phyloP scores from a whole-genome alignment of 768 basidiomycete genomes.

The Mycena metata region DNA sequence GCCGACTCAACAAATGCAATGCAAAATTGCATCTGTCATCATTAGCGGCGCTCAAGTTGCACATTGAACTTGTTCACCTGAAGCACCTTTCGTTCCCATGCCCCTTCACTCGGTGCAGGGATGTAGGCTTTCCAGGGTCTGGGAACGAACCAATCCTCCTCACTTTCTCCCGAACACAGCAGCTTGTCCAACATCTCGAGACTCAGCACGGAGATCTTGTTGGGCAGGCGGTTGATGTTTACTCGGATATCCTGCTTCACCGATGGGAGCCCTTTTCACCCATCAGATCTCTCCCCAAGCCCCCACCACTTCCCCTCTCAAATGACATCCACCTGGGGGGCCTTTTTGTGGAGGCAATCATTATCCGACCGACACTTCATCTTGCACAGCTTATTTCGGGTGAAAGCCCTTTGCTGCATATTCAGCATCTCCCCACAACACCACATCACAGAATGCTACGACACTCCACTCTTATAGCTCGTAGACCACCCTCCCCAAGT shows the following conservation, averaged over 20 bases:
- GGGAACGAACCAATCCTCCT: not conserved
- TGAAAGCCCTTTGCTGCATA: not conserved
- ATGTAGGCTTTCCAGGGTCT: not conserved
- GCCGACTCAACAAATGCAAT: constrained; percentile 19
- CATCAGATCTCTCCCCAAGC: not conserved
- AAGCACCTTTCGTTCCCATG: constrained; percentile 23
- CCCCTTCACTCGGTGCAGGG: constrained; percentile 14
- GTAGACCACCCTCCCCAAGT: not conserved
- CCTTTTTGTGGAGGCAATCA: constrained; percentile 3
- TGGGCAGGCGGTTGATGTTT: not conserved
- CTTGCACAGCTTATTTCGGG: constrained; percentile 4
- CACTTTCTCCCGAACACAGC: constrained; percentile 9
- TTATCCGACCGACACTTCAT: not conserved
- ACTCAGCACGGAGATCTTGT: constrained; percentile 14
- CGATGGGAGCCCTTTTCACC: constrained; percentile 12
- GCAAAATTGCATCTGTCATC: constrained; percentile 18
- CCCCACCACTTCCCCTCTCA: constrained; percentile 17
- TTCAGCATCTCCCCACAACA: not conserved
- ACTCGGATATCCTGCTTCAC: not conserved
- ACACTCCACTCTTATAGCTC: not conserved
- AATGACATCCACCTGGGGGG: not conserved
- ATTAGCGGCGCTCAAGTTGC: constrained; percentile 4
- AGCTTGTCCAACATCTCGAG: constrained; percentile 20
- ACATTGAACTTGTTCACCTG: constrained; percentile 20
- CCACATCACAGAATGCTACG: not conserved